Conservation (phyloP, 106 monocot species). For the Hemerocallis citrina region DNA sequence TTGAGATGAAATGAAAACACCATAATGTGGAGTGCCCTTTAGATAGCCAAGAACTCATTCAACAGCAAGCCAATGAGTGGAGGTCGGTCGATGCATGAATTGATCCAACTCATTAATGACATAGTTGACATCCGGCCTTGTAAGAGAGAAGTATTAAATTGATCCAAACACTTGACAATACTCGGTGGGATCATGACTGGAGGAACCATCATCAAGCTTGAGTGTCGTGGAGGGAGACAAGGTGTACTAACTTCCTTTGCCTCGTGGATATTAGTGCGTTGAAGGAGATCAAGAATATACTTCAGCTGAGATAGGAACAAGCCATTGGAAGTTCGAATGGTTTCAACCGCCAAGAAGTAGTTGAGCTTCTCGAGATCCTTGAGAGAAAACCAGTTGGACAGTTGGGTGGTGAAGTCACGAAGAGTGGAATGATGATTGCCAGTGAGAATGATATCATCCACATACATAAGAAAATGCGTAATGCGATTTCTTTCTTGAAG, state of each 20-base stretch:
- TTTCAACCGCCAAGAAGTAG: conserved; percentile 1
- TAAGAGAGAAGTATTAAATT: neutral
- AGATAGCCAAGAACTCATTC: neutral
- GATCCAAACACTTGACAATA: neutral
- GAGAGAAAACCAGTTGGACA: neutral
- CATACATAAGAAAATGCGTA: neutral
- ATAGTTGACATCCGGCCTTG: neutral
- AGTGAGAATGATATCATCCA: conserved; percentile 1
- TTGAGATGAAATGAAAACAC: neutral
- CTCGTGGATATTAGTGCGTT: neutral
- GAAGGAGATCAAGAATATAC: neutral
- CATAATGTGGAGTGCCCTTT: neutral
- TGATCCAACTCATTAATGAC: neutral
- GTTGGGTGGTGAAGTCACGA: neutral
- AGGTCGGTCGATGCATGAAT: conserved; percentile 4
- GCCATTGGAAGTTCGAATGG: neutral
- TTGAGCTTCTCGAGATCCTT: neutral
- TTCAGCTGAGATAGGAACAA: neutral
- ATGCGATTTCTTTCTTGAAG: neutral
- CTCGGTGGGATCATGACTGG: neutral
- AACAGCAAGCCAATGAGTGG: neutral
- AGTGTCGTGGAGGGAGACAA: neutral
- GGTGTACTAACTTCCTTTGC: neutral
- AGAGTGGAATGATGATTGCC: neutral
- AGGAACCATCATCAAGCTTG: neutral